Evolutionary conservation across 148 eudicot species (phyloP), one percentile per base, ranked within the genome.

Genomic region (Vaccinium corymbosum): DNA sequence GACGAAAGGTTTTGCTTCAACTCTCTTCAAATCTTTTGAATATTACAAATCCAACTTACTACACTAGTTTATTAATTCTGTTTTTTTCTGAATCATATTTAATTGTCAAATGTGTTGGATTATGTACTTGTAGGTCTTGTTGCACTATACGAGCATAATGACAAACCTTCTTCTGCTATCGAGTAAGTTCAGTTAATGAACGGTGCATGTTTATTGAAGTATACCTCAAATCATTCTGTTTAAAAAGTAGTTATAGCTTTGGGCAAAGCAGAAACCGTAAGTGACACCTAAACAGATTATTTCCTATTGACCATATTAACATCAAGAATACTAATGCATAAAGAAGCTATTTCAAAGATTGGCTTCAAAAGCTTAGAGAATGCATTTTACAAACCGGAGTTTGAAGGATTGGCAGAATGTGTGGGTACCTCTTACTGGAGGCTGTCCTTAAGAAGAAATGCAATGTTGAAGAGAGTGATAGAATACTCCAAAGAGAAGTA

Each of bases 81-180:
- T 25, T 17, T 57, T 83, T 79, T 83, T 79, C 4, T 70, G 48
- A 53, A 11, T 82, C 19, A n/a, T 46, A 64, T 73, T 13, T 64
- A 71, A 81, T 10, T 49, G 17, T 59, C 7, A 16, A 73, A 53
- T 29, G 81, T 53, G 32, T 83, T 46, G 32, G 29, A 50, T 7
- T 42, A 46, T 80, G 7, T 87, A 3, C 42, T 49, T 86, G 83
- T 66, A 96, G 98, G 94, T 81, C 95, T 96, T 75, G 98, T 96
- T 81, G 93, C 98, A 50, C 90, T 96, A 74, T 96, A 96, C 76
- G 98, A 96, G 89, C 97, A 94, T 88, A 91, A 92, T 78, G 93
- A 91, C 81, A 94, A 93, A 87, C 98, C 98, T 78, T 84, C 90
- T 50, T 92, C 97, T 79, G 94, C 98, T 79, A 66, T 93, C 71